Evolutionary conservation across 2,329 filamentous ascomycete species (phyloP).

Genomic region (Lecanosticta acicola): DNA sequence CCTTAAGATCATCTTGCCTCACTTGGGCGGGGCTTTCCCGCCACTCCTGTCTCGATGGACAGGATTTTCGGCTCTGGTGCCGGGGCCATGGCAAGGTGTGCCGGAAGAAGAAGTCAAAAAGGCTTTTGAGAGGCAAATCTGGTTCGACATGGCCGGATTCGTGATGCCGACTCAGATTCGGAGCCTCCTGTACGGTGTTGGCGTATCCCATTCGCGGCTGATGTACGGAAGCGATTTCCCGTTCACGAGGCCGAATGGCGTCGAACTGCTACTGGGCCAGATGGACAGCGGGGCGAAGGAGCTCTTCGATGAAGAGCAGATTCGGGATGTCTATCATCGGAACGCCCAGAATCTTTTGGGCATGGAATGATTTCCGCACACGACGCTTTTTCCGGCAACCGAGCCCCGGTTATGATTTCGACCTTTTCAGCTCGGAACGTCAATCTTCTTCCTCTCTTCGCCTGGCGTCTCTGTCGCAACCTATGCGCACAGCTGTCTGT

Average conservation of each 20-base stretch:
- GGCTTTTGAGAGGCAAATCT: constrained; percentile 41
- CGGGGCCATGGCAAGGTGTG: constrained; percentile 29
- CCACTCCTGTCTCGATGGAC: constrained; percentile 43
- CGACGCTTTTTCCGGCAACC: too few species aligned
- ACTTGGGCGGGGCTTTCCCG: constrained; percentile 44
- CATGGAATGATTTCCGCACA: not conserved
- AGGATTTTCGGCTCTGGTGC: constrained; percentile 36
- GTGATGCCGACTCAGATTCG: constrained; percentile 46
- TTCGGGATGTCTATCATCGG: constrained; percentile 34
- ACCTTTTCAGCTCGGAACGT: too few species aligned
- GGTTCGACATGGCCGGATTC: constrained; percentile 51
- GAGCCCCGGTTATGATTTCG: not conserved
- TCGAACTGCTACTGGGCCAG: constrained; percentile 34
- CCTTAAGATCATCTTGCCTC: constrained; percentile 46
- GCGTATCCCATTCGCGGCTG: constrained; percentile 39
- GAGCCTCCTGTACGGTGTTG: constrained; percentile 39
- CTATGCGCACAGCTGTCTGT: too few species aligned
- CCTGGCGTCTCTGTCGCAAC: too few species aligned
- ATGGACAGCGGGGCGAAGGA: constrained; percentile 40
- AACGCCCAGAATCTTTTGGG: constrained; percentile 33
- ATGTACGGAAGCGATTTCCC: constrained; percentile 52
- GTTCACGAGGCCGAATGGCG: constrained; percentile 40
- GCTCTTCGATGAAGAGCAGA: constrained; percentile 34
- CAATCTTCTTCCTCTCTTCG: too few species aligned
- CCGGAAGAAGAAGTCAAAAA: constrained; percentile 27